Conservation (phyloP, 371 early-diverging fungal species). For the Zychaea mexicana region DNA sequence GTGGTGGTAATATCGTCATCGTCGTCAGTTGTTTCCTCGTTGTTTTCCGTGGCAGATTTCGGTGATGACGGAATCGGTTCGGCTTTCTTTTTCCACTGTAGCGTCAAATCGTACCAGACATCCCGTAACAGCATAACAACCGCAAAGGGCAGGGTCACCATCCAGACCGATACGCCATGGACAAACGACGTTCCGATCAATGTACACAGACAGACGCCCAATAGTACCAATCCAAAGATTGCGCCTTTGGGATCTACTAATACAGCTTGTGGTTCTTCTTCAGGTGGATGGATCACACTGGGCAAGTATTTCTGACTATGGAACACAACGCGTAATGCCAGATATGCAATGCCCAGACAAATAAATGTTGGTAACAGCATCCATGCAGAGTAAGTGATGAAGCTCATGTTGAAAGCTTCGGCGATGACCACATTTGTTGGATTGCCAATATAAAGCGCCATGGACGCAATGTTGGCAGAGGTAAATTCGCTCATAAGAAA, state of each 20-base stretch:
- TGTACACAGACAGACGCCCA: conserved; percentile 54
- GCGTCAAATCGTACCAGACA: conserved; percentile 38
- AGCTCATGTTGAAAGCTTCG: conserved; percentile 74
- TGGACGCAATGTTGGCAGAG: conserved; percentile 77
- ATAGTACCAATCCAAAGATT: conserved; percentile 53
- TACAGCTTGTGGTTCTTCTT: conserved; percentile 52
- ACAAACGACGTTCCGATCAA: conserved; percentile 69
- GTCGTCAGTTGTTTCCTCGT: not conserved
- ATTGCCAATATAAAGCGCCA: conserved; percentile 85
- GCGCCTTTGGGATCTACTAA: conserved; percentile 61
- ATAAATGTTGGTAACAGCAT: conserved; percentile 76
- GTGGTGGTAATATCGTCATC: not conserved
- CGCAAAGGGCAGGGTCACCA: conserved; percentile 71
- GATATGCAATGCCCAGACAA: conserved; percentile 55
- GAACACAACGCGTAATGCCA: conserved; percentile 53
- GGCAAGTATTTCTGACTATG: conserved; percentile 50
- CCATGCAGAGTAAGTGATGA: conserved; percentile 77
- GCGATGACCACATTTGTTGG: conserved; percentile 85
- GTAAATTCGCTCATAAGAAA: conserved; percentile 74
- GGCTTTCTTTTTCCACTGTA: not conserved
- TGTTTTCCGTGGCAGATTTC: not conserved
- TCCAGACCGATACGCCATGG: conserved; percentile 64
- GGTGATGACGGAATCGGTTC: not conserved
- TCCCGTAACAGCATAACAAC: conserved; percentile 53
- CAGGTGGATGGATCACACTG: conserved; percentile 40